Evolutionary conservation across 192 early-diverging fungal species (phyloP).

Genomic region (Coemansia reversa): DNA sequence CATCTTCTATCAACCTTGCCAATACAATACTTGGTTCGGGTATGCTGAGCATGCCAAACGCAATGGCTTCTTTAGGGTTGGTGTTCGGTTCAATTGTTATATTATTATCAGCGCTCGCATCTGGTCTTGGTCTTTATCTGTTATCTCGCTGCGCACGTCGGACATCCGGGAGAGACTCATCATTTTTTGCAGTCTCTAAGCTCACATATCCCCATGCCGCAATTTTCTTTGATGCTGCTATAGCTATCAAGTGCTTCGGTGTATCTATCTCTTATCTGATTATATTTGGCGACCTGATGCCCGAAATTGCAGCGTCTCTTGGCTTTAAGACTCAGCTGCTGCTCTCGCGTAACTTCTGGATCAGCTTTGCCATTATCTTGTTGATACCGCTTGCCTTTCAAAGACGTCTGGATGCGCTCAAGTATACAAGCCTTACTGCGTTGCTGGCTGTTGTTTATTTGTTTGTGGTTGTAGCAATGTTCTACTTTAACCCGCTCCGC

Average conservation of each 20-base stretch:
- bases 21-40: slow-evolving; percentile 98
- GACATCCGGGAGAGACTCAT: slow-evolving; percentile 73
- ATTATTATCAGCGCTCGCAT: slow-evolving; percentile 68
- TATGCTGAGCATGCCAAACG: slow-evolving; percentile 96
- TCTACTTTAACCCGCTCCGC: slow-evolving; percentile 64
- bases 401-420: slow-evolving; percentile 81
- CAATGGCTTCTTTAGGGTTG: slow-evolving; percentile 82
- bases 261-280: slow-evolving; percentile 94
- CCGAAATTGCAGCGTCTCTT: slow-evolving; percentile 58
- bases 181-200: slow-evolving; percentile 88
- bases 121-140: slow-evolving; percentile 83
- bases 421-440: slow-evolving; percentile 87
- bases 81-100: slow-evolving; percentile 80
- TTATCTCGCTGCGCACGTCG: slow-evolving; percentile 74
- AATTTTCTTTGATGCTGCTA: slow-evolving; percentile 90
- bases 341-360: slow-evolving; percentile 78
- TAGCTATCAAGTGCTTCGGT: slow-evolving; percentile 98
- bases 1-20: slow-evolving; percentile 79
- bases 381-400: slow-evolving; percentile 81
- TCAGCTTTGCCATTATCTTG: slow-evolving; percentile 69
- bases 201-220: slow-evolving; percentile 90
- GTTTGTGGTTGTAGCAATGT: slow-evolving; percentile 78
- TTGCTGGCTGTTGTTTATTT: slow-evolving; percentile 84
- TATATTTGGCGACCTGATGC: slow-evolving; percentile 93
- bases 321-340: slow-evolving; percentile 41